Evolutionary conservation across 805 yeast genomes (phyloP).

Genomic region (Isabelozyma pseudorhagii): DNA sequence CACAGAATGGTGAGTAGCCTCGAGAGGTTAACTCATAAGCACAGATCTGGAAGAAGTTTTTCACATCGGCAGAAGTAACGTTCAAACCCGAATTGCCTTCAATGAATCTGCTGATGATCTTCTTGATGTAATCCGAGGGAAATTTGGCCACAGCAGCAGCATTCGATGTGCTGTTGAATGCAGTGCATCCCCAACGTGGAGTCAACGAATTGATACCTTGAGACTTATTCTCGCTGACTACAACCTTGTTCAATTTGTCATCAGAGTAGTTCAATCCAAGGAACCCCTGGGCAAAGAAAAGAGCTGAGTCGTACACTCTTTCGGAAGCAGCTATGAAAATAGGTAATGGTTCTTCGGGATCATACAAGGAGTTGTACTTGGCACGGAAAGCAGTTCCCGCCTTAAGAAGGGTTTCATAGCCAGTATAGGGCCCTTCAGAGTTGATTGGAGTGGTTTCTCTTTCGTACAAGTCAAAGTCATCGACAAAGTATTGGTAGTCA

Average conservation of each 20-base stretch:
- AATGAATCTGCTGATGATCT: constrained; percentile 57
- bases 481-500: constrained; percentile 45
- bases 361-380: constrained; percentile 44
- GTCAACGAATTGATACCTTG: constrained; percentile 56
- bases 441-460: constrained; percentile 47
- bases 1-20: constrained; percentile 63
- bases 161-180: constrained; percentile 22
- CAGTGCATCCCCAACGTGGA: constrained; percentile 39
- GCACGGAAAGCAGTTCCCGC: constrained; percentile 44
- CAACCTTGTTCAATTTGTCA: constrained; percentile 11
- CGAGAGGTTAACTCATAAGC: constrained; percentile 68
- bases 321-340: constrained; percentile 49
- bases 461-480: constrained; percentile 34
- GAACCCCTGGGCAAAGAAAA: constrained; percentile 53
- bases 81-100: constrained; percentile 48
- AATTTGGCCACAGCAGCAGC: constrained; percentile 15
- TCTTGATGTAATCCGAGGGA: constrained; percentile 39
- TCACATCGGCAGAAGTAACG: constrained; percentile 49
- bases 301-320: constrained; percentile 51
- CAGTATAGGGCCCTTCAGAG: constrained; percentile 43
- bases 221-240: constrained; percentile 41
- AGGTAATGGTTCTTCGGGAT: constrained; percentile 31
- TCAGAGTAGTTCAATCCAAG: constrained; percentile 37
- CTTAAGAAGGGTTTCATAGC: constrained; percentile 40
- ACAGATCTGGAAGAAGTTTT: constrained; percentile 54